A percentile compares a stretch with the other conserved stretches of the same genome.
Conservation (phyloP, 306 rosid genomes). For the Lablab purpureus region DNA sequence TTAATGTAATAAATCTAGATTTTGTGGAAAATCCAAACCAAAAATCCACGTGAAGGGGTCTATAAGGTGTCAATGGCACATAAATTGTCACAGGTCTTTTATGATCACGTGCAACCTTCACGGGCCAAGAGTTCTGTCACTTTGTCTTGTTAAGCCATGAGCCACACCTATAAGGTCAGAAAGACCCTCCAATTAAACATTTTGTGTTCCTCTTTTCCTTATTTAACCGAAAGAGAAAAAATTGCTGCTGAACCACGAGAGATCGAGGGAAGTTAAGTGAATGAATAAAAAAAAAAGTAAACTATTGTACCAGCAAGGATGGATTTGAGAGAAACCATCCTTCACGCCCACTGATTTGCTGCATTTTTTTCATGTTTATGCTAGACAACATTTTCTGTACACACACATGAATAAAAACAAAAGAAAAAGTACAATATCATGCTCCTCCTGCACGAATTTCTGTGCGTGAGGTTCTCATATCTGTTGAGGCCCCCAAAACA, state of each 20-base stretch:
- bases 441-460: constrained; percentile 37
- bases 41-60: constrained; percentile 91
- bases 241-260: background rate
- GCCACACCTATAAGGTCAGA: constrained; percentile 45
- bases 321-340: constrained; percentile 38
- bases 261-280: background rate
- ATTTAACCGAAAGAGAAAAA: constrained; percentile 28
- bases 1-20: constrained; percentile 42
- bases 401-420: constrained; percentile 49
- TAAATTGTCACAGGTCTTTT: constrained; percentile 85
- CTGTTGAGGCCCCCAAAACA: constrained; percentile 37
- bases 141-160: constrained; percentile 68
- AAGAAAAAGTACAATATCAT: constrained; percentile 41
- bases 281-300: constrained; percentile 17
- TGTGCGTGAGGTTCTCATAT: constrained; percentile 45
- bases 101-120: constrained; percentile 97
- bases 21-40: constrained; percentile 56
- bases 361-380: constrained; percentile 35
- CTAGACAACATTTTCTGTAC: constrained; percentile 41
- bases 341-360: constrained; percentile 55
- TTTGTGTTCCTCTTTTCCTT: constrained; percentile 22
- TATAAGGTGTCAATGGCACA: constrained; percentile 78
- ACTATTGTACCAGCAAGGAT: constrained; percentile 18
- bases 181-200: constrained; percentile 27
- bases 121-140: constrained; percentile 72